phyloP scores from a whole-genome alignment of 495 filamentous ascomycete genomes.

The Lineolata rhizophorae region DNA sequence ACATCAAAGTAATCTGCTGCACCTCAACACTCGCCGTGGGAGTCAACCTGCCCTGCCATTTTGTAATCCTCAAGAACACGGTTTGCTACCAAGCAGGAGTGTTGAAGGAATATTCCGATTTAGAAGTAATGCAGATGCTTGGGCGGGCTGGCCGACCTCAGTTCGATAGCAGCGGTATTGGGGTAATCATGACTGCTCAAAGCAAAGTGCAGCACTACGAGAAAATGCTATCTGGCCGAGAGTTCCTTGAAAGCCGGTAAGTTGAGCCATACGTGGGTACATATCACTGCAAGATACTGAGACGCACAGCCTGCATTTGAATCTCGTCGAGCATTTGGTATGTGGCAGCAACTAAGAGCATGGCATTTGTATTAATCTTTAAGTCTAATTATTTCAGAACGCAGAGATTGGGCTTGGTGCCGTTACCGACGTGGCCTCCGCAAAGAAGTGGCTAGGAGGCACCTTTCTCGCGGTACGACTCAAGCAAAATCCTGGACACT shows the following conservation, averaged over 20 bases:
- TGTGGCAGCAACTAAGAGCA: neutral
- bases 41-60: conserved; percentile 80
- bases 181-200: conserved; percentile 64
- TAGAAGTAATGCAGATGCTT: conserved; percentile 98
- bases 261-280: too few species aligned
- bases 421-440: conserved; percentile 44
- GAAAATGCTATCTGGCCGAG: conserved; percentile 59
- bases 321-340: conserved; percentile 68
- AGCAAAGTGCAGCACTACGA: conserved; percentile 54
- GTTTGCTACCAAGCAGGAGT: conserved; percentile 41
- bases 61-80: conserved; percentile 85
- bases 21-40: conserved; percentile 89
- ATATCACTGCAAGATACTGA: conserved; percentile 3
- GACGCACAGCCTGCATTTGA: conserved; percentile 42
- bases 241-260: conserved; percentile 62
- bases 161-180: conserved; percentile 68
- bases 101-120: conserved; percentile 60
- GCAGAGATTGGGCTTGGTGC: conserved; percentile 79
- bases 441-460: conserved; percentile 61
- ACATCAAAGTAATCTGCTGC: conserved; percentile 79
- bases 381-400: conserved; percentile 29
- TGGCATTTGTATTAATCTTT: neutral
- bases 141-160: conserved; percentile 85
- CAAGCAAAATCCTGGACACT: conserved; percentile 56
- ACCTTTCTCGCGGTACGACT: conserved; percentile 80